These are phyloP conservation scores for Mortierella claussenii DNA, from an alignment of 192 early-diverging fungal species.

Conservation along the genomic window DNA sequence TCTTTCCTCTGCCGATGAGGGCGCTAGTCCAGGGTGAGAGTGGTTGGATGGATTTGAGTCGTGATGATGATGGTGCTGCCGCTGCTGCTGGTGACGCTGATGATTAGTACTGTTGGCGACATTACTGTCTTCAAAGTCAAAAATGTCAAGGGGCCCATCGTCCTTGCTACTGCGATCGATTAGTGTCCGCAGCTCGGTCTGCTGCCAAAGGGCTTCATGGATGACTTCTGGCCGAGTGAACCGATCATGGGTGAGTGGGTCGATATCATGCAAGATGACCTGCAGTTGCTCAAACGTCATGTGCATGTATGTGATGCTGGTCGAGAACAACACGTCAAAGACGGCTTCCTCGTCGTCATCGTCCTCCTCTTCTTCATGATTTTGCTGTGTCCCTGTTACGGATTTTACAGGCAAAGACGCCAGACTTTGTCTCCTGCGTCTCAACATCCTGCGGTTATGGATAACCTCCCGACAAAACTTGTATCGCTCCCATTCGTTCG, in stretches of 20 bases:
- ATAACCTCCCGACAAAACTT: slow-evolving; percentile 52
- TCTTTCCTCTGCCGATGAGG: no score
- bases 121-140: neutral
- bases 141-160: neutral
- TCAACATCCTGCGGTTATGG: slow-evolving; percentile 18
- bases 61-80: no score
- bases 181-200: slow-evolving; percentile 56
- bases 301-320: slow-evolving; percentile 63
- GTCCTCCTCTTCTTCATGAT: neutral
- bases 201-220: slow-evolving; percentile 65
- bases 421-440: neutral
- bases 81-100: no score
- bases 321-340: slow-evolving; percentile 50
- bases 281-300: slow-evolving; percentile 65
- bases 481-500: slow-evolving; percentile 68
- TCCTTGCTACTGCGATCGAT: slow-evolving; percentile 42
- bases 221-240: slow-evolving; percentile 49
- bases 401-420: neutral
- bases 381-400: neutral
- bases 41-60: no score
- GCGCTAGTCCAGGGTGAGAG: no score
- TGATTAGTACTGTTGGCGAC: neutral
- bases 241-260: slow-evolving; percentile 40
- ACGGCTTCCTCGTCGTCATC: slow-evolving; percentile 21
- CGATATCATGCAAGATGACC: slow-evolving; percentile 51